Base-by-base conservation (phyloP, 1,284 basidiomycete species). In the Leccinum holopus region DNA sequence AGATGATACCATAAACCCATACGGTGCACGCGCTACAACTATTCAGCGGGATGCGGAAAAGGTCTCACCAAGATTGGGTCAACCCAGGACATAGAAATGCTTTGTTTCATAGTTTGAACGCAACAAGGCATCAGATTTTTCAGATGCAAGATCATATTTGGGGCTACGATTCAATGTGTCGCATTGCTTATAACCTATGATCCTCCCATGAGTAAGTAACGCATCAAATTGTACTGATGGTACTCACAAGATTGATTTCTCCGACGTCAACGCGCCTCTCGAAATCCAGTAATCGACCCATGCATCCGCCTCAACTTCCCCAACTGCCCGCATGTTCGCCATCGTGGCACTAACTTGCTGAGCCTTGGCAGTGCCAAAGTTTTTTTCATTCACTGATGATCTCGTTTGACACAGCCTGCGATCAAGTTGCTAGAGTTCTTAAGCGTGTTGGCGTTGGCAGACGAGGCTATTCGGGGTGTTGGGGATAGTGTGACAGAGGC, bases 271-370 rank as follows among this genome's bases (percentile, higher is more conserved):
- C 3, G 37, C 37, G 37, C 37, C 37, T 39, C 37, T 39, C 37
- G 37, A 39, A 33, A 57, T 57, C 56, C 56, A 57, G 39, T 47
- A 57, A 25, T 21, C 56, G 7, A 71, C 69, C 68, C 56, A 57
- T 11, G 39, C 56, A 57, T 57, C 39, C 12, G 56, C 56, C 25
- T 57, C 56, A n/a, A 49, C 56, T 21, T 57, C 39, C 28, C 39
- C 56, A 28, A 32, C 12, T 1, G 56, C 56, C n/a, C 5, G 56
- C 56, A 57, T 57, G 16, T 57, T 47, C 28, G 56, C 56, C 56
- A 57, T 44, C 28, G 56, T 57, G 37, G 39, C n/a, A 41, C 39
- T 41, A 10, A 41, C 39, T 41, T 41, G 39, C 39, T 41, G 39
- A 41, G 39, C 16, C 39, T 41, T 41, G 4, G 39, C 39, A n/a